Percentiles rank a stretch among this genome's conserved stretches.
Evolutionary conservation across 2,329 filamentous ascomycete species (phyloP).

Genomic region (Kalmusia sp.): DNA sequence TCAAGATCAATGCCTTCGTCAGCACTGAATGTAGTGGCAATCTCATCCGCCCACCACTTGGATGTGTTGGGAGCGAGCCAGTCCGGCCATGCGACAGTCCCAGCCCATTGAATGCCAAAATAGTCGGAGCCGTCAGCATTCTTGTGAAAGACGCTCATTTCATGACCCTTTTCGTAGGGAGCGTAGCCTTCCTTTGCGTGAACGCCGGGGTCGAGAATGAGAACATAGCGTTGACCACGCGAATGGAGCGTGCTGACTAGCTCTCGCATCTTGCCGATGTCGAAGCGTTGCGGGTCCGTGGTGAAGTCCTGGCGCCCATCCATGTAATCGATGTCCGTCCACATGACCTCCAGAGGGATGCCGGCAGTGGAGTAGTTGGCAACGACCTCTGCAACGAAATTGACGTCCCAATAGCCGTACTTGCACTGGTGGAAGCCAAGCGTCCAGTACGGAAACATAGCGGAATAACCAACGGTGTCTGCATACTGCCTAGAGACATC

Average conservation of each 20-base stretch:
- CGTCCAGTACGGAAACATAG: constrained; percentile 61
- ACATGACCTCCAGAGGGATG: constrained; percentile 76
- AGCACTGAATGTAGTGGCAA: constrained; percentile 68
- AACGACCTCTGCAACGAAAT: constrained; percentile 70
- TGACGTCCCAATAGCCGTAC: constrained; percentile 64
- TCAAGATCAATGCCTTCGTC: constrained; percentile 76
- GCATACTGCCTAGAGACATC: constrained; percentile 59
- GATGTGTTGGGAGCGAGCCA: constrained; percentile 74
- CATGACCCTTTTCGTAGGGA: constrained; percentile 67
- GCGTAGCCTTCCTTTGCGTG: constrained; percentile 60
- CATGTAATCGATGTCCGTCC: constrained; percentile 80
- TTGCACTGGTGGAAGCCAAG: constrained; percentile 62
- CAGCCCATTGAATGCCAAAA: constrained; percentile 78
- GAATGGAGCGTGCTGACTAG: constrained; percentile 71
- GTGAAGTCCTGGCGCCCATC: constrained; percentile 66
- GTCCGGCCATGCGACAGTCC: constrained; percentile 74
- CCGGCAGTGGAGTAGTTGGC: constrained; percentile 70
- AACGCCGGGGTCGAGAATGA: constrained; percentile 75
- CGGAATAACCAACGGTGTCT: constrained; percentile 56
- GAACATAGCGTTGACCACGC: constrained; percentile 72
- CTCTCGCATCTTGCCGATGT: constrained; percentile 67
- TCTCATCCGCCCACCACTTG: constrained; percentile 74
- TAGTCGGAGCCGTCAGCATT: constrained; percentile 62
- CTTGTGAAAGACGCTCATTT: constrained; percentile 63
- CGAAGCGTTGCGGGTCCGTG: constrained; percentile 69